phyloP scores from a whole-genome alignment of 1,284 basidiomycete genomes.

The Microstroma glucosiphilum region DNA sequence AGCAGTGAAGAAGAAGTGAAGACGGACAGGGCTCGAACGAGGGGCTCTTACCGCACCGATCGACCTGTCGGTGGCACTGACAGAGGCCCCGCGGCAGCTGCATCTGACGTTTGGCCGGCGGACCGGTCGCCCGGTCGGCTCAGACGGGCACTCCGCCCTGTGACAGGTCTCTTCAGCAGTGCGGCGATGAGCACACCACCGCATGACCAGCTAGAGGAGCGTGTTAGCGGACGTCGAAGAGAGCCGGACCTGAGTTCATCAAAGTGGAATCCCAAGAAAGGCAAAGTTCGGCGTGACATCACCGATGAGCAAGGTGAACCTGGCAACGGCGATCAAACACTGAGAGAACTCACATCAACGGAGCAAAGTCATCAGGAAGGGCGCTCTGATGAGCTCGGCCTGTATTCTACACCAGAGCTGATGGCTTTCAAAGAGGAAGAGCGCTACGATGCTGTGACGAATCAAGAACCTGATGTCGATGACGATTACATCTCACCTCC shows the following conservation, averaged over 20 bases:
- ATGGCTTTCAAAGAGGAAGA: conserved; percentile 5
- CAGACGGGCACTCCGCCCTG: background rate
- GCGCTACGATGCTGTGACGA: conserved; percentile 2
- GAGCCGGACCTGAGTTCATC: conserved; percentile 15
- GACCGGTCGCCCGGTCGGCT: background rate
- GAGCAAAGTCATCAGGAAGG: background rate
- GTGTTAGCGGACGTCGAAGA: background rate
- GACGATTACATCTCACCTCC: conserved; percentile 37
- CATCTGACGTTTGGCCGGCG: too few species aligned
- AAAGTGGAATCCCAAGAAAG: conserved; percentile 13
- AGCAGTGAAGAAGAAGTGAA: too few species aligned
- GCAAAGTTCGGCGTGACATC: background rate
- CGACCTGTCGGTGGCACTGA: too few species aligned
- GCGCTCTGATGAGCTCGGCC: too few species aligned
- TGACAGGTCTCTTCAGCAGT: background rate
- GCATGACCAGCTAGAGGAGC: background rate
- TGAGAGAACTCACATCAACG: too few species aligned
- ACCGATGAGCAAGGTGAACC: background rate
- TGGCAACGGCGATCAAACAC: too few species aligned
- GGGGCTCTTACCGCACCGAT: too few species aligned
- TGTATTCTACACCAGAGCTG: background rate
- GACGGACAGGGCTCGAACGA: too few species aligned
- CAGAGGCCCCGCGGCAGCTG: too few species aligned
- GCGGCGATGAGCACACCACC: background rate
- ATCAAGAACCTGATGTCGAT: conserved; percentile 23